These are phyloP conservation scores for Nakazawaea ambrosiae DNA, from an alignment of 805 yeast species.

Conservation along the genomic window DNA sequence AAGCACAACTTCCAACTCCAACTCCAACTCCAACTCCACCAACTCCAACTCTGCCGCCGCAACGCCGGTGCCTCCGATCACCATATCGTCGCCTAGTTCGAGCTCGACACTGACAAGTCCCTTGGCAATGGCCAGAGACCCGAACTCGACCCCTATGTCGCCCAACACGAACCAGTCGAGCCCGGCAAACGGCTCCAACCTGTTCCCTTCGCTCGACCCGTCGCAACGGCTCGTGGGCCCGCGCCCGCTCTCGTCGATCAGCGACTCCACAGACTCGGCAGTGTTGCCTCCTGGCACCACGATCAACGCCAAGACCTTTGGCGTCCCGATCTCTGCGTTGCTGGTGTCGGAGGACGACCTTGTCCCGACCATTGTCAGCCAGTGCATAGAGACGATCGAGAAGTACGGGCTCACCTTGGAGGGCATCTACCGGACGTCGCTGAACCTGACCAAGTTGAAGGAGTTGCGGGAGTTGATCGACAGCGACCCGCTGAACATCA, in stretches of 20 bases:
- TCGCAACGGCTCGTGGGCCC: background rate
- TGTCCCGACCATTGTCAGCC: slow-evolving; percentile 86
- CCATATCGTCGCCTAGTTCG: slow-evolving; percentile 7
- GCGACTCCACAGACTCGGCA: background rate
- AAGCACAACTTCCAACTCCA: background rate
- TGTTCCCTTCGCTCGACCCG: background rate
- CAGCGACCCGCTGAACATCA: slow-evolving; percentile 60
- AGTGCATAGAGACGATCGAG: slow-evolving; percentile 83
- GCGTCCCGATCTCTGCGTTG: slow-evolving; percentile 71
- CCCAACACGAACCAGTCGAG: background rate
- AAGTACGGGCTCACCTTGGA: slow-evolving; percentile 77
- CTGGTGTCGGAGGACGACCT: slow-evolving; percentile 81
- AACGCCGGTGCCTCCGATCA: no score
- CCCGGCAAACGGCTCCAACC: background rate
- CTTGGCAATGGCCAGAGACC: no score
- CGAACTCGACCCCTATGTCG: slow-evolving; percentile 1
- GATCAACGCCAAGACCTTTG: slow-evolving; percentile 50
- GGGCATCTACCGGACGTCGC: slow-evolving; percentile 85
- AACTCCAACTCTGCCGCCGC: slow-evolving; percentile 4
- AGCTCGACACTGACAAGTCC: slow-evolving; percentile 9
- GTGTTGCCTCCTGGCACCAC: slow-evolving; percentile 29
- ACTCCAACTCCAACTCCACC: background rate
- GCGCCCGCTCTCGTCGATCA: background rate
- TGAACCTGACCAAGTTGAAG: slow-evolving; percentile 68
- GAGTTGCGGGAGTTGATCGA: slow-evolving; percentile 68